A percentile compares a stretch with the other conserved stretches of the same genome.
Evolutionary conservation across 139 green algal genomes (phyloP).

Genomic region (Protoeuglena noctilucae): DNA sequence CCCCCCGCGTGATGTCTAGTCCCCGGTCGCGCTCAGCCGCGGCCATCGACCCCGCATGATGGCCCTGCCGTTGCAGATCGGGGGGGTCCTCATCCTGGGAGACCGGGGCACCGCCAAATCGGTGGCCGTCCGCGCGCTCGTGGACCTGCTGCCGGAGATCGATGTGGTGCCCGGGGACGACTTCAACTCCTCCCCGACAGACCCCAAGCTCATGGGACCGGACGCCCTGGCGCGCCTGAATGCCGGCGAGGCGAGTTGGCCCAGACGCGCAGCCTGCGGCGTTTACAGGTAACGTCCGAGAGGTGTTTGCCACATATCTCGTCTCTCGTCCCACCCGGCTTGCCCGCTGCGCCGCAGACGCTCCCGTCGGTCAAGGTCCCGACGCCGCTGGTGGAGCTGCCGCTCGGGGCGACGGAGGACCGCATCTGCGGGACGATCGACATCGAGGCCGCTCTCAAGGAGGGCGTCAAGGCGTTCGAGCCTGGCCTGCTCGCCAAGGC

Average conservation of each 20-base stretch:
- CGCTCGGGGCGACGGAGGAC: conserved; percentile 78
- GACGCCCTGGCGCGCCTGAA: conserved; percentile 14
- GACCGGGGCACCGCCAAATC: conserved; percentile 79
- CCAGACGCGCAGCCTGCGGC: too few species aligned
- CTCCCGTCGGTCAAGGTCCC: conserved; percentile 31
- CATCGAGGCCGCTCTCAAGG: conserved; percentile 77
- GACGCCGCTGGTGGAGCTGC: conserved; percentile 79
- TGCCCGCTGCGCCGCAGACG: too few species aligned
- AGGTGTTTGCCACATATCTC: too few species aligned
- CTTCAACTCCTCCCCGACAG: conserved; percentile 75
- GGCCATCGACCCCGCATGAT: too few species aligned
- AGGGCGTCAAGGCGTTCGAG: conserved; percentile 62
- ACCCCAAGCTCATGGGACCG: conserved; percentile 66
- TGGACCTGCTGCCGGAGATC: conserved; percentile 74
- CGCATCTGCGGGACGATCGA: conserved; percentile 86
- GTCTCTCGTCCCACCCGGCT: too few species aligned
- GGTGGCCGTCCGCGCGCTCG: conserved; percentile 50
- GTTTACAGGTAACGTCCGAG: too few species aligned
- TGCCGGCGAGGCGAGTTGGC: too few species aligned
- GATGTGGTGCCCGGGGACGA: conserved; percentile 64
- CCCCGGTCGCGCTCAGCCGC: too few species aligned
- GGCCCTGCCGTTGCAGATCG: conserved; percentile 10
- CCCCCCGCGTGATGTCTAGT: too few species aligned
- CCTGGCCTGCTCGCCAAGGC: conserved; percentile 57
- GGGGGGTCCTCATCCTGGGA: conserved; percentile 86